A percentile compares a stretch with the other conserved stretches of the same genome.
phyloP scores from a whole-genome alignment of 371 early-diverging fungal genomes.

The Syncephalastrum monosporum region DNA sequence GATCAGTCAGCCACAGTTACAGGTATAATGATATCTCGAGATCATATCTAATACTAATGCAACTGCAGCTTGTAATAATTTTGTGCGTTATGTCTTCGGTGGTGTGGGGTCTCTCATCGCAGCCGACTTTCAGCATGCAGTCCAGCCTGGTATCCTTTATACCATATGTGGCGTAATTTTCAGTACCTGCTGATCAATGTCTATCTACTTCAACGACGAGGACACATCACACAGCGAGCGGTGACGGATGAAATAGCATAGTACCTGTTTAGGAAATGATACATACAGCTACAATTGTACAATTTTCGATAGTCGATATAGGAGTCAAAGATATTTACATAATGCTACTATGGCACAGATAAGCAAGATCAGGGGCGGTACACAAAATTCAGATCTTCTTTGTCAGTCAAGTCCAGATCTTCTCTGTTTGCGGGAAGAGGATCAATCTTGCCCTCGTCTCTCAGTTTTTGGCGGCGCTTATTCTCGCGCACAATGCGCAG shows the following conservation, averaged over 20 bases:
- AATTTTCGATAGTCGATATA: no score
- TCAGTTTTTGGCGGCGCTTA: slow-evolving; percentile 5
- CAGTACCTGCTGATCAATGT: no score
- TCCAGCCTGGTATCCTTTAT: slow-evolving; percentile 32
- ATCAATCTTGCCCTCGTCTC: slow-evolving; percentile 6
- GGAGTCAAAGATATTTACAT: no score
- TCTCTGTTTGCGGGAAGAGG: slow-evolving; percentile 9
- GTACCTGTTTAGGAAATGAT: no score
- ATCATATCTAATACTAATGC: not conserved
- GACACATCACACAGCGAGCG: no score
- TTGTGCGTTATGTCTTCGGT: slow-evolving; percentile 35
- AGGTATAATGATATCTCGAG: slow-evolving; percentile 11
- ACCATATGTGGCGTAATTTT: slow-evolving; percentile 28
- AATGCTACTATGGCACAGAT: no score
- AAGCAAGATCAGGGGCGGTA: slow-evolving; percentile 21
- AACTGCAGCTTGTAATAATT: slow-evolving; percentile 39
- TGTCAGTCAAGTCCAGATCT: slow-evolving; percentile 34
- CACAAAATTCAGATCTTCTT: slow-evolving; percentile 36
- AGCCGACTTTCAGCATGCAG: slow-evolving; percentile 24
- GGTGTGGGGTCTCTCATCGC: slow-evolving; percentile 42
- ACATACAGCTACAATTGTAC: no score
- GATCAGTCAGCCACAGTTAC: slow-evolving; percentile 40
- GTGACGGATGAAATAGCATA: no score
- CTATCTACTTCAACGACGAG: no score
- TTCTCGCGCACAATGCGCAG: slow-evolving; percentile 10